A percentile compares a stretch with the other conserved stretches of the same genome.
phyloP scores from a whole-genome alignment of 225 moss, liverwort and hornwort genomes.

The Rhytidiadelphus loreus region DNA sequence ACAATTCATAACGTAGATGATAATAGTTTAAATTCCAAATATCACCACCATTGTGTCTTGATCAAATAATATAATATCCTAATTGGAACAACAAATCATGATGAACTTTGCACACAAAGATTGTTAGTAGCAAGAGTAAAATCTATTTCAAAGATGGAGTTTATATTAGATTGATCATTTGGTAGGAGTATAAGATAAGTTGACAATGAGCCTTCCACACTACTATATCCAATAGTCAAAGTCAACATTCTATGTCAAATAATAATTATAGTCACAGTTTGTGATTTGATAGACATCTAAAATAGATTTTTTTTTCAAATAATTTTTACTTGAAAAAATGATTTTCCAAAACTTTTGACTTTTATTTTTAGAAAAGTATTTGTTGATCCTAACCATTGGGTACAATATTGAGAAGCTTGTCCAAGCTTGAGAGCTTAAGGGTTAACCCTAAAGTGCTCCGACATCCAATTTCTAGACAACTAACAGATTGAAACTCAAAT shows the following conservation, averaged over 20 bases:
- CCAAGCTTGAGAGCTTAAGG: background rate
- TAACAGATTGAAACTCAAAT: no score
- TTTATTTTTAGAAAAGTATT: background rate
- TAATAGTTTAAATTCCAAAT: background rate
- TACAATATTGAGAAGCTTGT: rapidly evolving
- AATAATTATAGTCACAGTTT: rapidly evolving
- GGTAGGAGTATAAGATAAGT: background rate
- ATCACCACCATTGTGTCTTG: no score
- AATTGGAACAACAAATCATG: background rate
- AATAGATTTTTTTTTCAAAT: no score
- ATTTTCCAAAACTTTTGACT: rapidly evolving
- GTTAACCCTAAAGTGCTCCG: no score
- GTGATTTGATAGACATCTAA: rapidly evolving
- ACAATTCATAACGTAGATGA: background rate
- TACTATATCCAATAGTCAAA: rapidly evolving
- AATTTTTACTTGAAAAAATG: background rate
- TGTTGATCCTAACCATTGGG: rapidly evolving
- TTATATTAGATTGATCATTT: background rate
- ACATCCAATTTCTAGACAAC: no score
- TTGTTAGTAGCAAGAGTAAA: background rate
- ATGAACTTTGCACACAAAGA: background rate
- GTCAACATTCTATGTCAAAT: rapidly evolving
- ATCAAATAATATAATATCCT: background rate
- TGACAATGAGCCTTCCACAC: background rate
- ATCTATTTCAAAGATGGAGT: background rate